Base-by-base conservation (phyloP, 768 basidiomycete species). In the Coprinellus aureogranulatus region DNA sequence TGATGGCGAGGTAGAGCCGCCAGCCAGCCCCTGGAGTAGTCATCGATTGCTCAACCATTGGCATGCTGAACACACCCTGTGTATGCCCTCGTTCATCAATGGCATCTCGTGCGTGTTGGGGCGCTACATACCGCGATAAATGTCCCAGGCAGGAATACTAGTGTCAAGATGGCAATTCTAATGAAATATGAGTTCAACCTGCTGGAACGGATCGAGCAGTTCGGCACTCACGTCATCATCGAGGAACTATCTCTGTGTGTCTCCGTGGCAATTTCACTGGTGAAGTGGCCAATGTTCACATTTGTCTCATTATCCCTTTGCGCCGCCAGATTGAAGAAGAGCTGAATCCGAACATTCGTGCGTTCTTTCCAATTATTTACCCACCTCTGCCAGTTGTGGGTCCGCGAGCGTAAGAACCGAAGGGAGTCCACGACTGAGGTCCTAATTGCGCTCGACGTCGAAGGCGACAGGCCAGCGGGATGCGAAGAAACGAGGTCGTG, bases 171-270 rank as follows among this genome's bases (percentile, higher is more conserved):
- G 4, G 54, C 54, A 25, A 55, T 55, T 20, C 54, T 55, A 46
- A 20, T 25, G 5, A 30, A 44, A 45, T 12, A 18, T 23, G 22
- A 18, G 23, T n/a, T 22, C 16, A 10, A 44, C 23, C 23, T 26
- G 14, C 27, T 2, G 5, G 11, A 10, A 23, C 11, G 11, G 12
- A 46, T 46, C 23, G n/a, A 22, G 46, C 25, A n/a, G 8, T 18
- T 28, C 10, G 48, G 20, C 10, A 47, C 54, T 44, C 27, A 55
- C 54, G 54, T 55, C 25, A 55, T 55, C 54, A 55, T 55, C 9
- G 54, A 20, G 4, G 54, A 44, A 30, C 44, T 55, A 26, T 55
- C 54, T 20, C 34, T 41, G 4, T 55, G 54, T 16, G 54, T 46
- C 28, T 41, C 23, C 16, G 27, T 39, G 10, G 54, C 23, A 14